Conservation (phyloP, 768 basidiomycete genomes). For the Cyclocybe cylindracea region DNA sequence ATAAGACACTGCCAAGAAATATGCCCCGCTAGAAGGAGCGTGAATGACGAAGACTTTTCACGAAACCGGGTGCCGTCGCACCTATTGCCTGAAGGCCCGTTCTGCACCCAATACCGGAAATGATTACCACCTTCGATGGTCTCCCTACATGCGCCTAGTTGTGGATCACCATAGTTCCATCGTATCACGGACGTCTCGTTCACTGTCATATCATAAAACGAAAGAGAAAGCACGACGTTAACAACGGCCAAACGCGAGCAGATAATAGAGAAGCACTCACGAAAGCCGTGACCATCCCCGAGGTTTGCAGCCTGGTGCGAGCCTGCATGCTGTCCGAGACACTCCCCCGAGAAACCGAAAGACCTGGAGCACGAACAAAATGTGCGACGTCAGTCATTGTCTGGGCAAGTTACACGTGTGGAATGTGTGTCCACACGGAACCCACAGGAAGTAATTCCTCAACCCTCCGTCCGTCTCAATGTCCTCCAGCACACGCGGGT, state of each 20-base stretch:
- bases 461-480: slow-evolving; percentile 66
- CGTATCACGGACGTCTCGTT: slow-evolving; percentile 86
- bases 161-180: slow-evolving; percentile 79
- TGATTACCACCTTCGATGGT: slow-evolving; percentile 87
- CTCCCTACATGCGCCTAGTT: slow-evolving; percentile 85
- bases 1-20: slow-evolving; percentile 76
- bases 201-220: slow-evolving; percentile 36
- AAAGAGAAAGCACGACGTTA: neutral
- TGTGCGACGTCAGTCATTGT: neutral
- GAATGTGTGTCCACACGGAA: slow-evolving; percentile 51
- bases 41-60: neutral
- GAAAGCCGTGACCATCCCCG: slow-evolving; percentile 77
- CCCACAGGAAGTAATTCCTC: slow-evolving; percentile 80
- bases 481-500: slow-evolving; percentile 65
- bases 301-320: slow-evolving; percentile 70
- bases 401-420: neutral
- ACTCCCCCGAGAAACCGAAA: slow-evolving; percentile 73
- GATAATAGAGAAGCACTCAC: slow-evolving; percentile 40
- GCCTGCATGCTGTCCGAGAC: slow-evolving; percentile 80
- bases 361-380: slow-evolving; percentile 45
- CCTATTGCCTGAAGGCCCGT: slow-evolving; percentile 64
- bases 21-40: slow-evolving; percentile 51
- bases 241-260: neutral
- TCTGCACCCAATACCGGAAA: slow-evolving; percentile 86
- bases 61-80: slow-evolving; percentile 22